Evolutionary conservation across 768 basidiomycete species (phyloP).

Genomic region (Psilocybe subaeruginosa): DNA sequence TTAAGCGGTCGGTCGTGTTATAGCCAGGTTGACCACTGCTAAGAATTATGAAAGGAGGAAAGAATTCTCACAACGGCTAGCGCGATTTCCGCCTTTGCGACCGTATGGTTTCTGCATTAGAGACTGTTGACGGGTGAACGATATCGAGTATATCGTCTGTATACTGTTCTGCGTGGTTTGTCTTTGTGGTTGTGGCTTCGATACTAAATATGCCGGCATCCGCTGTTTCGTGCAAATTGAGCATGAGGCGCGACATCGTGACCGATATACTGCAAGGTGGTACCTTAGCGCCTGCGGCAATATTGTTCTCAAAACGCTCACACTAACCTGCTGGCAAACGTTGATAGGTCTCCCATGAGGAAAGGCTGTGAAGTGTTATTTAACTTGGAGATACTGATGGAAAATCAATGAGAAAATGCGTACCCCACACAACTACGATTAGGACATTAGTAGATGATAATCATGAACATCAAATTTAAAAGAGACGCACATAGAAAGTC

Average conservation of each 20-base stretch:
- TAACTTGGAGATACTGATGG: neutral
- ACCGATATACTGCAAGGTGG: constrained; percentile 45
- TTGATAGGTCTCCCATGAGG: constrained; percentile 49
- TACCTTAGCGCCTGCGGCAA: neutral
- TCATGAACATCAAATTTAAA: neutral
- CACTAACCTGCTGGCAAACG: constrained; percentile 48
- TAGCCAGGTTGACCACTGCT: too few species aligned
- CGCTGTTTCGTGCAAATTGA: constrained; percentile 52
- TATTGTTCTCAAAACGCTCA: neutral
- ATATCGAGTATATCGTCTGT: constrained; percentile 8
- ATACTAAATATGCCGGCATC: constrained; percentile 35
- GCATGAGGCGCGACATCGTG: constrained; percentile 56
- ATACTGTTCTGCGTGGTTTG: constrained; percentile 17
- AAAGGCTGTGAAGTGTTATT: constrained; percentile 37
- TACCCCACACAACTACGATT: constrained; percentile 10
- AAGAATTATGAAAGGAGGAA: too few species aligned
- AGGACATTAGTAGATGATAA: neutral
- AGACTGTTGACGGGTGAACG: neutral
- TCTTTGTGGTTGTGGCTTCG: constrained; percentile 20
- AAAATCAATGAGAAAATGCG: neutral
- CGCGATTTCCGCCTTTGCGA: neutral
- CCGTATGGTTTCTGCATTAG: neutral
- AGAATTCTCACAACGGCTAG: neutral
- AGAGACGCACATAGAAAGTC: constrained; percentile 35
- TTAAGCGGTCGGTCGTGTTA: too few species aligned